These are phyloP conservation scores for Nissolia schottii DNA, from an alignment of 306 rosid genomes.

Conservation along the genomic window DNA sequence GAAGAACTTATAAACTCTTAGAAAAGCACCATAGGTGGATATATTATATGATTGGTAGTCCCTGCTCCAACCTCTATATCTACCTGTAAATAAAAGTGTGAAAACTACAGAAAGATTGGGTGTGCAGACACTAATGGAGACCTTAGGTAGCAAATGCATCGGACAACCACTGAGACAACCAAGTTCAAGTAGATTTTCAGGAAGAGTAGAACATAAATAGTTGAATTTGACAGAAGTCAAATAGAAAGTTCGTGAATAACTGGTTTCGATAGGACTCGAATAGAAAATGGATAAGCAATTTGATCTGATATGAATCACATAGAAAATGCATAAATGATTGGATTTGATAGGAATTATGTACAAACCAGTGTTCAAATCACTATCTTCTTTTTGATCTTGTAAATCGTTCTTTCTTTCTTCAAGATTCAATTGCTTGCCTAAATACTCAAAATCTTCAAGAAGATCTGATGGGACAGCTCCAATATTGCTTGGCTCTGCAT, in stretches of 20 bases:
- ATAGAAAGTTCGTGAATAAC: constrained; percentile 7
- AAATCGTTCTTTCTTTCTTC: constrained; percentile 39
- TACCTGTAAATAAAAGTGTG: background rate
- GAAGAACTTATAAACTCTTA: too few relatives aligned
- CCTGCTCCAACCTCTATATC: background rate
- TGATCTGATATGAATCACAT: background rate
- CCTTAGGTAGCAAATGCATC: background rate
- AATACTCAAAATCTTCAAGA: constrained; percentile 68
- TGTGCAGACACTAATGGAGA: background rate
- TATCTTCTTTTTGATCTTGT: constrained; percentile 47
- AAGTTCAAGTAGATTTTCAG: constrained; percentile 8
- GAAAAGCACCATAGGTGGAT: too few relatives aligned
- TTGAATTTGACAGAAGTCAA: background rate
- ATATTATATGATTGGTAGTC: background rate
- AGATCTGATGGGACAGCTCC: constrained; percentile 60
- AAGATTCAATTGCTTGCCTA: constrained; percentile 57
- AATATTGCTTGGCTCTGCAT: constrained; percentile 42
- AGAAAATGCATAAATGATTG: constrained; percentile 3
- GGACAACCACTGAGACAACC: background rate
- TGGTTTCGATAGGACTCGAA: too few relatives aligned
- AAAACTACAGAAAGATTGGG: constrained; percentile 1
- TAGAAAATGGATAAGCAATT: too few relatives aligned
- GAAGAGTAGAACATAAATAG: background rate
- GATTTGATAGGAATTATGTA: constrained; percentile 16
- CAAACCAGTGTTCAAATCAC: constrained; percentile 47